Evolutionary conservation across 2,329 filamentous ascomycete genomes (phyloP), one percentile per base, ranked within the genome.

Genomic region (Colletotrichum sp.): DNA sequence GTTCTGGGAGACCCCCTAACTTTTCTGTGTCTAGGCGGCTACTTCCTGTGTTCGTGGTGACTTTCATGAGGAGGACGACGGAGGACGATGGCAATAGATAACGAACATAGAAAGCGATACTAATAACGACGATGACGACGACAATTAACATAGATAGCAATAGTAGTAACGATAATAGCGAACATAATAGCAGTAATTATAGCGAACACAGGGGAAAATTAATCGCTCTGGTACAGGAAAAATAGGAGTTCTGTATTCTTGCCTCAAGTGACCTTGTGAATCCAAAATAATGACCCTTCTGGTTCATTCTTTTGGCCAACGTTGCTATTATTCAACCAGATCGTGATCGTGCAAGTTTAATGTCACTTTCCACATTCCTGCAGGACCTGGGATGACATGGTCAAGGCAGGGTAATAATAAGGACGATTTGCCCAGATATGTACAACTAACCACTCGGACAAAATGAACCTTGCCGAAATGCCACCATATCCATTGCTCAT

Each of bases 381-480:
- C 2, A 48, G 38, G 9, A 6, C 5, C 9, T 4, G 3, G 36
- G 36, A 48, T n/a, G n/a, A 10, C 3, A 48, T 12, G 9, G 2
- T n/a, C 5, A 6, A n/a, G 3, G 38, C 9, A 43, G 3, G 5
- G 9, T 10, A 12, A n/a, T 43, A 10, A 12, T 1, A 10, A 12
- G 18, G 18, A n/a, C 9, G 38, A 43, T n/a, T 5, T 48, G 2
- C 3, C 43, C n/a, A 52, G 5, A 52, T 52, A 52, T 52, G 5
- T 52, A 52, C 12, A 52, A 52, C 6, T 21, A 2, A 21, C 5
- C 43, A 12, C 43, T 12, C 2, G 7, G 43, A 52, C 43, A 4
- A 4, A 21, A 24, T 6, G 0, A 21, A 7, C 10, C 43, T 21
- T 9, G 3, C 4, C 4, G 18, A 18, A 9, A 9, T 3, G 4